Conservation (phyloP, 1,139 yeast genomes). For the Taphrina confusa region DNA sequence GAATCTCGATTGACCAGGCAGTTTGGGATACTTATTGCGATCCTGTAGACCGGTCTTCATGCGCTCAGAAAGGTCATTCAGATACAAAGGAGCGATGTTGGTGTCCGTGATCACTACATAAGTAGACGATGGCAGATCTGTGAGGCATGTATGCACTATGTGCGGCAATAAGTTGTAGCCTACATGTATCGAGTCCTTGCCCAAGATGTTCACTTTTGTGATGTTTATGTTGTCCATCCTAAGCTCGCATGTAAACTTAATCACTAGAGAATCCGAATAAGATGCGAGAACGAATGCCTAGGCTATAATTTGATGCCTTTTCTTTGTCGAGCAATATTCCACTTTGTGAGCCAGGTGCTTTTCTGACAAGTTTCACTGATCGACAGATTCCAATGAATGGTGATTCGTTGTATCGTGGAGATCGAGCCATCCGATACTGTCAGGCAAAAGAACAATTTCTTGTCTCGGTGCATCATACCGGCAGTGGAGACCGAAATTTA, state of each 20-base stretch:
- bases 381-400: too few relatives aligned
- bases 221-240: slow-evolving; percentile 3
- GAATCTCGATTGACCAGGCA: slow-evolving; percentile 55
- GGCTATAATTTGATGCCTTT: too few relatives aligned
- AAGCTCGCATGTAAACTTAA: too few relatives aligned
- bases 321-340: too few relatives aligned
- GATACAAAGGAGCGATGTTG: slow-evolving; percentile 54
- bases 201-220: slow-evolving; percentile 54
- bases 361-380: too few relatives aligned
- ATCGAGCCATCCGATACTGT: too few relatives aligned
- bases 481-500: neutral
- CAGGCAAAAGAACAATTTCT: too few relatives aligned
- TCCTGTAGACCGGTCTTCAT: slow-evolving; percentile 45
- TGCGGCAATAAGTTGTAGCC: slow-evolving; percentile 82
- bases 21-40: slow-evolving; percentile 9
- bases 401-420: too few relatives aligned
- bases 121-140: slow-evolving; percentile 74
- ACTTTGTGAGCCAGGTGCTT: too few relatives aligned
- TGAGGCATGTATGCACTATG: slow-evolving; percentile 68
- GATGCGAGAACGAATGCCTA: too few relatives aligned
- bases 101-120: slow-evolving; percentile 88
- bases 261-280: too few relatives aligned
- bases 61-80: slow-evolving; percentile 58
- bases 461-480: too few relatives aligned
- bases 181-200: slow-evolving; percentile 81